Base-by-base conservation (phyloP, 371 early-diverging fungal genomes). In the Mucor circinelloides region DNA sequence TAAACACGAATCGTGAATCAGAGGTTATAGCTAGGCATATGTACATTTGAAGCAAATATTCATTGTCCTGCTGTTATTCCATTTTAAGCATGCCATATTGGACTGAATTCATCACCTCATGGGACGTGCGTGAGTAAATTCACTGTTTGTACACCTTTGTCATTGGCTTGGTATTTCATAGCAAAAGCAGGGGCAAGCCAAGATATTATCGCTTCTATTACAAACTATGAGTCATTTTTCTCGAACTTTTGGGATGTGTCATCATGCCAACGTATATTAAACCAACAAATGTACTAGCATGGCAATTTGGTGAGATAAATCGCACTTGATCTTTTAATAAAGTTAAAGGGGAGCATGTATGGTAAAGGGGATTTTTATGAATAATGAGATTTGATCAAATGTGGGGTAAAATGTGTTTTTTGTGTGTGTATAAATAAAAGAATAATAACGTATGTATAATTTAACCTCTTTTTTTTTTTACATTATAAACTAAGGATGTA, bases 151-250 rank as follows among this genome's bases (percentile, higher is more conserved):
- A 48, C 48, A 23, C 25, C 48, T 48, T 48, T 48, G 21, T 48
- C 48, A 48, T 48, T 48, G 48, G 48, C 48, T 48, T 48, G 48
- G 21, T 48, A 48, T 36, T 36, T 10, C 25, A 48, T 19, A 25
- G 7, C 1, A 10, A 46, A n/a, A 21, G 3, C 4, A 25, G 21
- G 48, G 48, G 23, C n/a, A 44, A 44, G 48, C 48, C 48, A 48
- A 48, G 48, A 48, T 21, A 25, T 7, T 48, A 6, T 21, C 25
- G 1, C 9, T 21, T n/a, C 21, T 1, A 36, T 58, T 58, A 58
- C 58, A 58, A 58, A 58, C n/a, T 58, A 58, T 58, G 58, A 58
- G 58, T 58, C 58, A 58, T 55, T 58, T 13, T 34, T 36, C 58
- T 36, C 9, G 13, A 34, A 30, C 17, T 28, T 17, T 27, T 28